Percentiles rank a stretch among this genome's conserved stretches.
Evolutionary conservation across 2,329 filamentous ascomycete species (phyloP).

Genomic region (Lasiodiplodia sp.): DNA sequence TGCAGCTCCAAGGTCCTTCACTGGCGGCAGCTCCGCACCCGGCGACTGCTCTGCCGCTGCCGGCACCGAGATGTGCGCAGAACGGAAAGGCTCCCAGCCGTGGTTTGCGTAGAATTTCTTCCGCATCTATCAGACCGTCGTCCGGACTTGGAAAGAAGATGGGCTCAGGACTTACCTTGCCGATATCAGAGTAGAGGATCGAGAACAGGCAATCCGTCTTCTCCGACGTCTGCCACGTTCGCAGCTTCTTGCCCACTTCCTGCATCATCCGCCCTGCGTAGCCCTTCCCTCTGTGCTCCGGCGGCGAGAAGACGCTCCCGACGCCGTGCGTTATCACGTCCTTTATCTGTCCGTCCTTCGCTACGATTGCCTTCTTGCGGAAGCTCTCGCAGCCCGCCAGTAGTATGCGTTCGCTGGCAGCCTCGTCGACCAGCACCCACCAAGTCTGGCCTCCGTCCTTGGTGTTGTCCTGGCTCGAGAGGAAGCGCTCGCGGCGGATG

Average conservation of each 20-base stretch:
- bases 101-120: slow-evolving; percentile 72
- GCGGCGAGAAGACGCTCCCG: slow-evolving; percentile 79
- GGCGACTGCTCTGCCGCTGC: slow-evolving; percentile 41
- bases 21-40: slow-evolving; percentile 35
- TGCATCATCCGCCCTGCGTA: slow-evolving; percentile 79
- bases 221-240: slow-evolving; percentile 59
- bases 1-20: slow-evolving; percentile 61
- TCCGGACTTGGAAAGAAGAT: not conserved
- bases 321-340: slow-evolving; percentile 76
- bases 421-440: slow-evolving; percentile 65
- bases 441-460: slow-evolving; percentile 63
- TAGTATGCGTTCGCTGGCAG: slow-evolving; percentile 49
- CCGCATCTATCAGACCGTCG: slow-evolving; percentile 18
- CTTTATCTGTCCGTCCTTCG: slow-evolving; percentile 61
- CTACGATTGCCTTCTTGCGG: slow-evolving; percentile 56
- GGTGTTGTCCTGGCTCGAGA: slow-evolving; percentile 60
- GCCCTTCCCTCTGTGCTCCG: slow-evolving; percentile 70
- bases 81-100: slow-evolving; percentile 78
- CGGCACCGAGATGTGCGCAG: slow-evolving; percentile 72
- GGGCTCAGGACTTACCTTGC: slow-evolving; percentile 65
- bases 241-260: slow-evolving; percentile 65
- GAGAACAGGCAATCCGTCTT: slow-evolving; percentile 66
- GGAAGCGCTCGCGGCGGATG: slow-evolving; percentile 62
- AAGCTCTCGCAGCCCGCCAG: slow-evolving; percentile 67
- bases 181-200: slow-evolving; percentile 64